Percentiles rank a stretch among this genome's conserved stretches.
Evolutionary conservation across 2,329 filamentous ascomycete species (phyloP).

Genomic region (Nigrospora osmanthi): DNA sequence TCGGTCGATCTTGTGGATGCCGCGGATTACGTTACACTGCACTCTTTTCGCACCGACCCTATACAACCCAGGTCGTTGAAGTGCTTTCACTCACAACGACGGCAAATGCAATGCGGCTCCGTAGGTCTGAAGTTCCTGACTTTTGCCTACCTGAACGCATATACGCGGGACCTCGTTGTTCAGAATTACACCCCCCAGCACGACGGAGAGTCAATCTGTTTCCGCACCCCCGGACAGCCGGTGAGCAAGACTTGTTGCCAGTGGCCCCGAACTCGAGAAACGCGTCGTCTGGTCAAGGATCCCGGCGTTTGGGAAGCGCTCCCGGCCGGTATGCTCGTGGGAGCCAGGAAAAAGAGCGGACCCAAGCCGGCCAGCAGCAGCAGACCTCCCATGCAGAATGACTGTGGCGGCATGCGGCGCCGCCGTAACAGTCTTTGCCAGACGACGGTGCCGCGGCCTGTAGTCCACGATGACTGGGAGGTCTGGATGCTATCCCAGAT

Average conservation of each 20-base stretch:
- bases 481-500: conserved; percentile 44
- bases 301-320: conserved; percentile 60
- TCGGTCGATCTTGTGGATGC: conserved; percentile 57
- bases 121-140: conserved; percentile 55
- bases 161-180: conserved; percentile 55
- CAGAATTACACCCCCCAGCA: conserved; percentile 52
- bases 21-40: conserved; percentile 43
- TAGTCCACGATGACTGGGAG: conserved; percentile 37
- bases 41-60: conserved; percentile 51
- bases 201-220: conserved; percentile 48
- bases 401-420: conserved; percentile 18
- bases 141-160: conserved; percentile 52
- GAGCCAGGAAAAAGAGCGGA: conserved; percentile 43
- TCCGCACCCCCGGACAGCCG: conserved; percentile 35
- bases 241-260: conserved; percentile 36
- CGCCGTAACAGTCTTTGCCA: conserved; percentile 13
- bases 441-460: conserved; percentile 6
- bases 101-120: conserved; percentile 44
- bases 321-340: conserved; percentile 52
- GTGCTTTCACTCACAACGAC: conserved; percentile 46
- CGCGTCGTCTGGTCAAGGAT: conserved; percentile 46
- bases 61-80: conserved; percentile 54
- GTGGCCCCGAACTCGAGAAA: conserved; percentile 44
- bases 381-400: conserved; percentile 8
- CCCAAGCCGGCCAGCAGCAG: conserved; percentile 11